Evolutionary conservation across 2,329 filamentous ascomycete genomes (phyloP).

Genomic region (Ceratocystis harringtonii): DNA sequence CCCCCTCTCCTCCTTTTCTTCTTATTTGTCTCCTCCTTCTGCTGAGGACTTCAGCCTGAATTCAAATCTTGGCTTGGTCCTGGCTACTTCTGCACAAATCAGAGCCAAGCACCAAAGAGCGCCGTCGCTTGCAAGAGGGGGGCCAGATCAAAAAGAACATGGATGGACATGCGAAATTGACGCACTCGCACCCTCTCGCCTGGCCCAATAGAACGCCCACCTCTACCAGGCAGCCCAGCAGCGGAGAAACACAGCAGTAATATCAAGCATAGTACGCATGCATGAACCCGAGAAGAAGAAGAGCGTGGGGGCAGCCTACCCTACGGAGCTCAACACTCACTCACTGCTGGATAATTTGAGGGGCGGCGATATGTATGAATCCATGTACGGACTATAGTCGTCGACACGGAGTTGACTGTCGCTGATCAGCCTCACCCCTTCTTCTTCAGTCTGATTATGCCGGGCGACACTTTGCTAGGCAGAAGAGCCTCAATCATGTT

Average conservation of each 20-base stretch:
- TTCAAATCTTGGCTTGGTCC: not conserved
- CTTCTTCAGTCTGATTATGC: not conserved
- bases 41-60: not conserved
- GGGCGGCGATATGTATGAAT: not conserved
- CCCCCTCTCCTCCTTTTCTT: not conserved
- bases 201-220: not conserved
- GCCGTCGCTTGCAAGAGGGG: not conserved
- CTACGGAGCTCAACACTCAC: not conserved
- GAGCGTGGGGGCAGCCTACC: not conserved
- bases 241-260: not conserved
- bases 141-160: not conserved
- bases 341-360: not conserved
- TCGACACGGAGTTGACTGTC: not conserved
- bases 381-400: not conserved
- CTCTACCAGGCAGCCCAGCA: not conserved
- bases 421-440: not conserved
- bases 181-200: not conserved
- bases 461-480: not conserved
- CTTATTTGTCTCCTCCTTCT: not conserved
- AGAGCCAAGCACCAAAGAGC: not conserved
- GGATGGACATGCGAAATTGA: not conserved
- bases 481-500: not conserved
- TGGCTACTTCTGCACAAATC: not conserved
- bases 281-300: not conserved
- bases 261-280: not conserved